phyloP scores from a whole-genome alignment of 768 basidiomycete species.

The Leccinum variicolor region DNA sequence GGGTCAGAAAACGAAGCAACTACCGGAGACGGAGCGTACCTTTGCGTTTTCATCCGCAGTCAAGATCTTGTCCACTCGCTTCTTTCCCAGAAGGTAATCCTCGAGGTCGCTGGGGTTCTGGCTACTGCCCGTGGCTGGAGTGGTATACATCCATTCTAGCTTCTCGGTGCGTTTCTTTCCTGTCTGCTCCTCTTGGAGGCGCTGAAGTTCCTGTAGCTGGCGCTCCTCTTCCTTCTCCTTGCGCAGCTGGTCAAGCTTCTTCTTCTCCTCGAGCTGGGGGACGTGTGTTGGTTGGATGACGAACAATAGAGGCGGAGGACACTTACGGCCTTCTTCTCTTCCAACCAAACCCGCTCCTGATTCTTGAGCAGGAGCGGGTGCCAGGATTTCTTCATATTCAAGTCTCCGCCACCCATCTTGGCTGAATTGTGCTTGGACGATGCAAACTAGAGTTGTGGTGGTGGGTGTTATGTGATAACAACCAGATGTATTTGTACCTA shows the following conservation, averaged over 20 bases:
- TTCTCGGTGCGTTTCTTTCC: slow-evolving; percentile 93
- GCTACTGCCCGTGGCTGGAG: slow-evolving; percentile 85
- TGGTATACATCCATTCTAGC: slow-evolving; percentile 99
- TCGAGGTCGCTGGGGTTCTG: slow-evolving; percentile 91
- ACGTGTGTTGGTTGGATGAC: slow-evolving; percentile 10
- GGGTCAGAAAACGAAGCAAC: slow-evolving; percentile 2
- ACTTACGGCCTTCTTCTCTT: slow-evolving; percentile 93
- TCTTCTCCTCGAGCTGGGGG: slow-evolving; percentile 91
- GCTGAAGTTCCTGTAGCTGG: slow-evolving; percentile 92
- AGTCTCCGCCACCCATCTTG: slow-evolving; percentile 98
- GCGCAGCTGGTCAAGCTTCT: slow-evolving; percentile 93
- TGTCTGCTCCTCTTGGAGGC: slow-evolving; percentile 92
- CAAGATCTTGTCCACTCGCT: slow-evolving; percentile 93
- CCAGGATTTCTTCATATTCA: slow-evolving; percentile 99
- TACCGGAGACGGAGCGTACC: slow-evolving; percentile 35
- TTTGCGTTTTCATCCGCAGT: slow-evolving; percentile 91
- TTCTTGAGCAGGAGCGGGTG: slow-evolving; percentile 97
- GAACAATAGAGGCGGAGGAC: background rate
- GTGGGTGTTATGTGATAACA: slow-evolving; percentile 1
- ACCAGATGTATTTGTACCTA: slow-evolving; percentile 27
- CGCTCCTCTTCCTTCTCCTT: slow-evolving; percentile 99
- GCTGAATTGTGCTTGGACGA: slow-evolving; percentile 20
- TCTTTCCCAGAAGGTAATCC: slow-evolving; percentile 96
- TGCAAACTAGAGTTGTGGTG: background rate
- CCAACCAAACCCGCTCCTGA: slow-evolving; percentile 99